Evolutionary conservation across 495 filamentous ascomycete genomes (phyloP), one percentile per base, ranked within the genome.

Genomic region (Daldinia concentrica): DNA sequence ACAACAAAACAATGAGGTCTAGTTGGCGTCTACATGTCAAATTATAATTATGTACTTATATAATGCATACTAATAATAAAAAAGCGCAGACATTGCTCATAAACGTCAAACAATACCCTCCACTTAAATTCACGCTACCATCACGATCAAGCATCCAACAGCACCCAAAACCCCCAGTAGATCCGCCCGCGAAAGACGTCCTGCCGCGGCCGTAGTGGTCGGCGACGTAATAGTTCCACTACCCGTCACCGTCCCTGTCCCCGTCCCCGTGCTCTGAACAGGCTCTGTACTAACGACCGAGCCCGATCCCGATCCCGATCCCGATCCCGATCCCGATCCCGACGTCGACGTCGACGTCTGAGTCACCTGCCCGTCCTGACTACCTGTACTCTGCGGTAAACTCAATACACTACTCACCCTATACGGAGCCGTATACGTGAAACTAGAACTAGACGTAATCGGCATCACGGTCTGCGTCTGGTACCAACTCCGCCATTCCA

Each of bases 401-500:
- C 5, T 4, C 39, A n/a, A 6, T 11, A 4, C 0, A 17, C 8
- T 1, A 36, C 37, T 41, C 15, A n/a, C 39, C 39, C 39, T 41
- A 41, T 1, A 41, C 39, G 39, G 39, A 15, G 39, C 39, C 39
- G 14, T 17, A 1, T 7, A 17, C 39, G 14, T 41, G 17, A 6
- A 6, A 8, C 39, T 41, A 0, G 15, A 15, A 17, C 39, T 17
- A 2, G 11, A 14, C 37, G 55, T 51, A 17, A 19, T 29, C n/a
- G 68, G 50, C 22, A 71, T 15, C n/a, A 66, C 68, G 1, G 68
- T 66, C 56, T 71, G 68, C 45, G 62, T 71, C 37, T 29, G 19
- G 22, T 71, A 71, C 62, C 68, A 71, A 15, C 68, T 71, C 27
- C 51, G 50, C 62, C 68, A 66, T 27, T 51, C 54, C 7, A 62